Evolutionary conservation across 306 rosid species (phyloP).

Genomic region (Begonia loranthoides): DNA sequence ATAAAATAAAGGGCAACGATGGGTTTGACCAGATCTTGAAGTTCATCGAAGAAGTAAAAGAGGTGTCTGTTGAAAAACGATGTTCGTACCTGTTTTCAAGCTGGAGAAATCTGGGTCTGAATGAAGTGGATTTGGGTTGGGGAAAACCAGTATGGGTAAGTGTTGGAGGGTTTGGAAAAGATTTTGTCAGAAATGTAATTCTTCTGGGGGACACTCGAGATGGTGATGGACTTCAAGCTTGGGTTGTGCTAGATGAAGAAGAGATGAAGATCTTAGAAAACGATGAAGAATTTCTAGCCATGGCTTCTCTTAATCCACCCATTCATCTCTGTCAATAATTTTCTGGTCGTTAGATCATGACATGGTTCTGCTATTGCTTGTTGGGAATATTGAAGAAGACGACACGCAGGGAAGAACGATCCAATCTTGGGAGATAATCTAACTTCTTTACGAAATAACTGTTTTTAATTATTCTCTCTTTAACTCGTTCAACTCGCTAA

Average conservation of each 20-base stretch:
- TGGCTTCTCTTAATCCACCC: slow-evolving; percentile 1
- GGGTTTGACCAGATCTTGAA: background rate
- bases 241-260: slow-evolving; percentile 1
- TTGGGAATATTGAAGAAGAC: too few species aligned
- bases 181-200: slow-evolving; percentile 6
- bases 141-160: slow-evolving; percentile 14
- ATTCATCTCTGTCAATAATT: background rate
- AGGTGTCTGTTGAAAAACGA: background rate
- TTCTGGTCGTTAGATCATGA: too few species aligned
- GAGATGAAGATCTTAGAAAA: background rate
- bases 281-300: background rate
- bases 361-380: too few species aligned
- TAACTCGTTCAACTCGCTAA: too few species aligned
- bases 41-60: background rate
- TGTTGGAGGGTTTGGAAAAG: slow-evolving; percentile 1
- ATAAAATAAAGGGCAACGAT: background rate
- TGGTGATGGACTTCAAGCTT: slow-evolving; percentile 7
- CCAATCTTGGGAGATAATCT: too few species aligned
- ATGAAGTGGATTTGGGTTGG: slow-evolving; percentile 16
- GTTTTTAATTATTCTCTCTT: too few species aligned
- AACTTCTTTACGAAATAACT: too few species aligned
- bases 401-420: too few species aligned
- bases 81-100: slow-evolving; percentile 1
- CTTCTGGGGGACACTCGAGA: slow-evolving; percentile 1
- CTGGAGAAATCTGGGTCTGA: slow-evolving; percentile 7